Evolutionary conservation across 2,329 filamentous ascomycete genomes (phyloP).

Genomic region (Pseudovirgaria hyperparasitica): DNA sequence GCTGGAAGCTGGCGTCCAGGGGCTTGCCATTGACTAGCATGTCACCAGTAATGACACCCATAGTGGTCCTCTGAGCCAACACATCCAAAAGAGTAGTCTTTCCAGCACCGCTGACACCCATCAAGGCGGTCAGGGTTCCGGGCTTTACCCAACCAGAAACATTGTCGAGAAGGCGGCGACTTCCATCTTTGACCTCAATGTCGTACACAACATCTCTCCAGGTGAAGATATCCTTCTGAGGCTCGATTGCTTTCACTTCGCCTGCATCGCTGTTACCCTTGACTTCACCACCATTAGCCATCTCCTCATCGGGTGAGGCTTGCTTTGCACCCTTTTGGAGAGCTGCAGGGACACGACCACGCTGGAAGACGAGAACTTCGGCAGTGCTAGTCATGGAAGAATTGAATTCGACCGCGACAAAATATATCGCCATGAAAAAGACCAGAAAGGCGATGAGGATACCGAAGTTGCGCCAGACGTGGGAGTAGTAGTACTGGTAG

Average conservation of each 20-base stretch:
- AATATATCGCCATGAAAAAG: constrained; percentile 51
- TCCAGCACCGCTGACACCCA: constrained; percentile 26
- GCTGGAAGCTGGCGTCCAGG: constrained; percentile 21
- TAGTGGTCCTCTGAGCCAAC: constrained; percentile 20
- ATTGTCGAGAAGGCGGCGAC: constrained; percentile 40
- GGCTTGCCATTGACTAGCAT: constrained; percentile 26
- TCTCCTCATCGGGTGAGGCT: constrained; percentile 21
- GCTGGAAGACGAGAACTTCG: constrained; percentile 54
- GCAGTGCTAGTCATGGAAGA: constrained; percentile 49
- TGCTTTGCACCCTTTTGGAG: constrained; percentile 18
- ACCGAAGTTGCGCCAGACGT: constrained; percentile 50
- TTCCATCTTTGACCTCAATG: constrained; percentile 28
- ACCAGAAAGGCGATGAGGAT: constrained; percentile 53
- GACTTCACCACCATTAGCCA: constrained; percentile 14
- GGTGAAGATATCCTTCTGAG: constrained; percentile 30
- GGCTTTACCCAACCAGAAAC: constrained; percentile 44
- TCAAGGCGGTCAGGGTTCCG: constrained; percentile 32
- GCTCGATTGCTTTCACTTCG: constrained; percentile 25
- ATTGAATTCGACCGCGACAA: constrained; percentile 52
- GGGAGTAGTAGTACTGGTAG: constrained; percentile 26
- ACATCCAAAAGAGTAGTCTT: constrained; percentile 26
- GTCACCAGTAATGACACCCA: constrained; percentile 25
- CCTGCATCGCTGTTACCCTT: constrained; percentile 15
- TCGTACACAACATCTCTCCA: constrained; percentile 22
- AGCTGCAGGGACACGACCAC: constrained; percentile 30